These are phyloP conservation scores for Chlorella sp. DNA, from an alignment of 139 green algal species.

Conservation along the genomic window DNA sequence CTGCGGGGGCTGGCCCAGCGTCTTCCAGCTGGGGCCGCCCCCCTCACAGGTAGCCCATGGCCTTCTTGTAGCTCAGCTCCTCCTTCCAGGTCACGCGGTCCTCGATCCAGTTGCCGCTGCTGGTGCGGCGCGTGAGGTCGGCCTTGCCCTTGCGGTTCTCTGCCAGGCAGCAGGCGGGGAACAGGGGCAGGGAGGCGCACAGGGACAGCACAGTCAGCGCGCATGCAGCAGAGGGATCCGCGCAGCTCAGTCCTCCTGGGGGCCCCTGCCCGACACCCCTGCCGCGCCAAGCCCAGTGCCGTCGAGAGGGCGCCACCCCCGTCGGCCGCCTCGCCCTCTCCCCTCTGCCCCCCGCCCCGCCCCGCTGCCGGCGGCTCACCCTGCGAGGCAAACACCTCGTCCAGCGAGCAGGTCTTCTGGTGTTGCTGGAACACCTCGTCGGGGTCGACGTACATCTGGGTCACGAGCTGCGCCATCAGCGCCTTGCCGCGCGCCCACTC, in stretches of 20 bases:
- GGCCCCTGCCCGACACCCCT: too few species aligned
- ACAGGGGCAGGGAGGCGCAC: background rate
- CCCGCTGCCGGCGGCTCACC: background rate
- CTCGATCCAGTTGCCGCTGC: slow-evolving; percentile 73
- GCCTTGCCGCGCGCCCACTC: slow-evolving; percentile 60
- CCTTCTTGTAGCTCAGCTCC: slow-evolving; percentile 62
- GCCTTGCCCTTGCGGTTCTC: slow-evolving; percentile 45
- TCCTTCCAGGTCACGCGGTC: slow-evolving; percentile 69
- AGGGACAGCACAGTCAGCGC: background rate
- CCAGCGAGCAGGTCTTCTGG: slow-evolving; percentile 69
- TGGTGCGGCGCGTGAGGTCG: slow-evolving; percentile 60
- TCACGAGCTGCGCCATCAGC: slow-evolving; percentile 50
- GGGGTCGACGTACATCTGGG: slow-evolving; percentile 56
- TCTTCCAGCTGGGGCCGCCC: background rate
- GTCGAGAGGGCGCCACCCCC: too few species aligned
- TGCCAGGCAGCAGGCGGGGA: background rate
- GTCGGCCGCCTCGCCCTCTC: too few species aligned
- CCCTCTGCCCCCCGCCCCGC: background rate
- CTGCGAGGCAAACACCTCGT: slow-evolving; percentile 63
- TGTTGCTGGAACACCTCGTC: slow-evolving; percentile 75
- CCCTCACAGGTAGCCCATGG: slow-evolving; percentile 52
- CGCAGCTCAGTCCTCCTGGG: too few species aligned
- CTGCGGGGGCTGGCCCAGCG: background rate
- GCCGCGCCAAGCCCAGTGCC: too few species aligned
- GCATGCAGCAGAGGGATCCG: background rate